Evolutionary conservation across 495 filamentous ascomycete genomes (phyloP).

Genomic region (Neurospora sp.): DNA sequence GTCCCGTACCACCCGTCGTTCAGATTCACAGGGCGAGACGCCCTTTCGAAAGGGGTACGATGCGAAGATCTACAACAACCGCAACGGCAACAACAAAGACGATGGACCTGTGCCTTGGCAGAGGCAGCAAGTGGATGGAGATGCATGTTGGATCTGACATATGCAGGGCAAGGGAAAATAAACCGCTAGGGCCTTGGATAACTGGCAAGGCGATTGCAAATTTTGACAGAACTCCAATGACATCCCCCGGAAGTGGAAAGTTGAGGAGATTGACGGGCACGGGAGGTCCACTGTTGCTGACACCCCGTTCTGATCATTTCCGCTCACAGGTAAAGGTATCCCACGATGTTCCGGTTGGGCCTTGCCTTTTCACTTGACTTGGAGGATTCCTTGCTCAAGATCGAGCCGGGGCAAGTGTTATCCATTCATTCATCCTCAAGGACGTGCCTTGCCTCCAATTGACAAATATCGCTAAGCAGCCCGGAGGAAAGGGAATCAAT

Average conservation of each 20-base stretch:
- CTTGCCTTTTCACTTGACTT: background rate
- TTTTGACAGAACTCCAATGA: background rate
- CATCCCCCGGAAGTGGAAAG: background rate
- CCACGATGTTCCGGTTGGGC: background rate
- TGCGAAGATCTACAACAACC: background rate
- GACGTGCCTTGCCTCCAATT: background rate
- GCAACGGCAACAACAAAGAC: background rate
- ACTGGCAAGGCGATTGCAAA: background rate
- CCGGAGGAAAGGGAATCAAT: background rate
- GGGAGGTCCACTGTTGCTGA: background rate
- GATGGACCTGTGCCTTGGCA: background rate
- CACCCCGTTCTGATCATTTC: background rate
- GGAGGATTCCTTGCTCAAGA: background rate
- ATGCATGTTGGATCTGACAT: background rate
- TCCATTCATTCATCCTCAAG: background rate
- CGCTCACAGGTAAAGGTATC: background rate
- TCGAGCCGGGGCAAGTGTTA: background rate
- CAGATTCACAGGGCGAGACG: background rate
- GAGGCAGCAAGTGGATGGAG: background rate
- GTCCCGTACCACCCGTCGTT: background rate
- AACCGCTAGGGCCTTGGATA: background rate
- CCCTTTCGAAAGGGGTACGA: background rate
- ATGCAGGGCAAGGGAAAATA: background rate
- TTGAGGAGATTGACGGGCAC: background rate
- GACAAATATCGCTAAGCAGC: background rate